Evolutionary conservation across 1,139 yeast genomes (phyloP), one percentile per base, ranked within the genome.

Genomic region (Magnusiomyces tetraspermus): DNA sequence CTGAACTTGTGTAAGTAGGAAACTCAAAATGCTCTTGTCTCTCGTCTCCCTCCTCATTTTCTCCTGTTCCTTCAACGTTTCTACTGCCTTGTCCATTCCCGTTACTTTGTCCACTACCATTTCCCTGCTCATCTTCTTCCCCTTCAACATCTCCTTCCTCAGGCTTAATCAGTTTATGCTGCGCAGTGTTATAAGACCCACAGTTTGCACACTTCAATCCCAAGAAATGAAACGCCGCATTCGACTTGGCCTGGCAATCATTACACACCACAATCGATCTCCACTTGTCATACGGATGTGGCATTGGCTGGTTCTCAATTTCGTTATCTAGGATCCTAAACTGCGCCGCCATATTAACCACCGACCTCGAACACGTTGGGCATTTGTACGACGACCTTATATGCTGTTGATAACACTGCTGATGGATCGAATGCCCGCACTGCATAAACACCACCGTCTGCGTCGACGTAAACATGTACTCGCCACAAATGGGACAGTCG

Each of bases 361-460:
- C 79, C 0, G 96, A 83, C 59, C 86, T 81, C 51, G 87, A 83
- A 65, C 97, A 90, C 1, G 88, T 76, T 1, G 97, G 97, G 67
- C 97, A 90, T 65, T 86, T 86, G 72, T 87, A 89, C 22, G 87
- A 80, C 63, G 85, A 88, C 59, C 81, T 77, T 21, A 88, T 79
- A 65, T 85, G 81, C 60, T 86, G 92, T 55, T 82, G 82, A 65
- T 82, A 89, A 66, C 97, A 90, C 36, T 70, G 66, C 64, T 88
- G 89, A 69, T 90, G 97, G 57, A 90, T 89, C 49, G 95, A 87
- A 69, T 90, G 97, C 2, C 97, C 97, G 68, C 97, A 90, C 50
- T 80, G 78, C 96, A 90, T 88, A 67, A 89, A 88, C 19, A 88
- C 95, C 42, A 89, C 95, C 30, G 89, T 84, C 62, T 76, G 78